Base-by-base conservation (phyloP, 2,329 filamentous ascomycete genomes). In the Diaporthe humulicola region DNA sequence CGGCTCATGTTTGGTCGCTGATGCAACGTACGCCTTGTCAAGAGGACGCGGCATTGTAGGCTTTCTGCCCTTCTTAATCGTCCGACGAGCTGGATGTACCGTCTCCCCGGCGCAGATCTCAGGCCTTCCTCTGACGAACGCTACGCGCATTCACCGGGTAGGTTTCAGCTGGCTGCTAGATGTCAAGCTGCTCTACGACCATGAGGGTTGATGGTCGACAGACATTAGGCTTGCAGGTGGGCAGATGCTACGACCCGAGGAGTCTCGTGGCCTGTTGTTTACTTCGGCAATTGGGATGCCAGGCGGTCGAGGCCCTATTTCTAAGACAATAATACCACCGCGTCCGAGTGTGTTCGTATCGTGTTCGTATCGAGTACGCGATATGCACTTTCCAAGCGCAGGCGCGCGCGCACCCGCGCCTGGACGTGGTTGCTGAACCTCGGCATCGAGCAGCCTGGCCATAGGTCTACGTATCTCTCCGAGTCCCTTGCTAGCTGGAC, bases 131-230 rank as follows among this genome's bases (percentile, higher is more conserved):
- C 42, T 6, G n/a, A 25, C 40, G 33, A 69, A 10, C 33, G 3
- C 28, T n/a, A 54, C 17, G 15, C 64, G n/a, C 48, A 40, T 40
- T n/a, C n/a, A n/a, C n/a, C n/a, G n/a, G 7, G 40, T 25, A 40
- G 15, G 48, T 54, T 54, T 69, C 64, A 69, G 33, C 64, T 54
- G 48, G 14, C 30, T 28, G 10, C 64, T 54, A 7, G 14, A 28
- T 52, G 64, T 69, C 64, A 69, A 40, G 30, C 48, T 69, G 64
- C 64, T 54, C 48, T 69, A 22, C 64, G 33, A 69, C 64, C 33
- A 54, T 30, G 33, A 69, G 48, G 30, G 64, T 40, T 69, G 5
- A 1, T 40, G 33, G 4, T 40, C 10, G 33, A 25, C n/a, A 12
- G 22, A 28, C 22, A 4, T 54, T 30, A 17, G n/a, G 12, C 61